Percentiles rank a stretch among this genome's conserved stretches.
These are phyloP conservation scores for Arabis alpina DNA, from an alignment of 345 rosid genomes.

Conservation along the genomic window DNA sequence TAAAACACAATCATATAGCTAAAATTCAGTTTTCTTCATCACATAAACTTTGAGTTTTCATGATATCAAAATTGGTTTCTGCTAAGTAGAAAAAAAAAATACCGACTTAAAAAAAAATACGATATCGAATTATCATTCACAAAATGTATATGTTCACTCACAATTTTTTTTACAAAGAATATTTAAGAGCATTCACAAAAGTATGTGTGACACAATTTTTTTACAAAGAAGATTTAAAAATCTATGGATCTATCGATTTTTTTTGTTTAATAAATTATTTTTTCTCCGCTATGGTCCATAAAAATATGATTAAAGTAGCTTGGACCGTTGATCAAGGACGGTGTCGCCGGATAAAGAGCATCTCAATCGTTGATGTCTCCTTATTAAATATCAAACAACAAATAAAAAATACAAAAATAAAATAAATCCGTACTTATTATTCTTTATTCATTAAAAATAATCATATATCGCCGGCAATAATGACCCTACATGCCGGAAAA, in stretches of 20 bases:
- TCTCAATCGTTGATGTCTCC: conserved; percentile 45
- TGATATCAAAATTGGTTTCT: too few species aligned
- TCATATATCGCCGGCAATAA: conserved; percentile 38
- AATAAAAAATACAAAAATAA: conserved; percentile 1
- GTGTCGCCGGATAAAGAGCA: conserved; percentile 44
- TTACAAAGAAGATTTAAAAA: too few species aligned
- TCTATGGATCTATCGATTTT: conserved; percentile 12
- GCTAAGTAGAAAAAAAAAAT: too few species aligned
- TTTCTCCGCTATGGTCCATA: conserved; percentile 9
- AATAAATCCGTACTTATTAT: conserved; percentile 32
- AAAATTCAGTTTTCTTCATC: neutral
- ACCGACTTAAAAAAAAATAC: too few species aligned
- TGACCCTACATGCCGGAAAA: conserved; percentile 44
- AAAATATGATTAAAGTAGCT: conserved; percentile 23
- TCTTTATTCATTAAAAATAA: conserved; percentile 19
- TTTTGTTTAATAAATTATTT: neutral
- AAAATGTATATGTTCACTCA: too few species aligned
- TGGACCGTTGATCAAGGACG: conserved; percentile 42
- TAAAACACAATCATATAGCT: neutral
- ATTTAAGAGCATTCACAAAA: too few species aligned
- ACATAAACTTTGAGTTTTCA: neutral
- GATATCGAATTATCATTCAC: too few species aligned
- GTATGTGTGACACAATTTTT: too few species aligned
- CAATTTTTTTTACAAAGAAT: too few species aligned
- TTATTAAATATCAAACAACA: conserved; percentile 24